Conservation (phyloP, 768 basidiomycete genomes). For the Lyophyllum shimeji region DNA sequence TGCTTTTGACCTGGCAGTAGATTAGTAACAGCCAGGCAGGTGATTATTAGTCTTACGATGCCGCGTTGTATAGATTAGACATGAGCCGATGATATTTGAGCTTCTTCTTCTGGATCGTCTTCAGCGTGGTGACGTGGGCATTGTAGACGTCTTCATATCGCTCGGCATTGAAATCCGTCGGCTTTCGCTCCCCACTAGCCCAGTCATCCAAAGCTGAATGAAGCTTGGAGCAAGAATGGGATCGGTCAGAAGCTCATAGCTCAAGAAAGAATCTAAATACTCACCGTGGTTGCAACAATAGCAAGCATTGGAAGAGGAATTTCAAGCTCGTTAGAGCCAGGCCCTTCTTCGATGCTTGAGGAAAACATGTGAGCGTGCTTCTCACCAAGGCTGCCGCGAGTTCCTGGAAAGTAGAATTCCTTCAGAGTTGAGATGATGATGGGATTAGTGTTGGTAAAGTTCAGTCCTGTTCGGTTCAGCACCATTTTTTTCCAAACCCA, state of each 20-base stretch:
- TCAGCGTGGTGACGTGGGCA: neutral
- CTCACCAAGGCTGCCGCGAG: neutral
- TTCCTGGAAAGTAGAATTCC: neutral
- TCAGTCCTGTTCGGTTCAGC: too few species aligned
- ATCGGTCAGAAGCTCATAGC: neutral
- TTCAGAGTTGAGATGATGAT: neutral
- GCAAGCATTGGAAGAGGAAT: neutral
- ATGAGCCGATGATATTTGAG: slow-evolving; percentile 6
- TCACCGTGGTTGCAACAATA: neutral
- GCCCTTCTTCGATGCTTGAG: neutral
- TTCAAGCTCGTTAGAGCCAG: neutral
- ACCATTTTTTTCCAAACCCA: too few species aligned
- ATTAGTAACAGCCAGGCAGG: neutral
- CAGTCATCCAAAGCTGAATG: slow-evolving; percentile 1
- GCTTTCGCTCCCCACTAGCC: neutral
- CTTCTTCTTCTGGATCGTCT: neutral
- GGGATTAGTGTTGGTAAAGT: too few species aligned
- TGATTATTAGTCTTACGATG: neutral
- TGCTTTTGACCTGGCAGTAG: neutral
- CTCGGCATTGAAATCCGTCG: slow-evolving; percentile 1
- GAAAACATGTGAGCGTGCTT: slow-evolving; percentile 2
- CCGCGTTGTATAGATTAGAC: slow-evolving; percentile 6
- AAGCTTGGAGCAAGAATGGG: neutral
- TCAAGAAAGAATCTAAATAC: neutral
- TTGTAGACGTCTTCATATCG: slow-evolving; percentile 5